Percentiles rank a stretch among this genome's conserved stretches.
Evolutionary conservation across 305 asterid genomes (phyloP).

Genomic region (Fraxinus sp.): DNA sequence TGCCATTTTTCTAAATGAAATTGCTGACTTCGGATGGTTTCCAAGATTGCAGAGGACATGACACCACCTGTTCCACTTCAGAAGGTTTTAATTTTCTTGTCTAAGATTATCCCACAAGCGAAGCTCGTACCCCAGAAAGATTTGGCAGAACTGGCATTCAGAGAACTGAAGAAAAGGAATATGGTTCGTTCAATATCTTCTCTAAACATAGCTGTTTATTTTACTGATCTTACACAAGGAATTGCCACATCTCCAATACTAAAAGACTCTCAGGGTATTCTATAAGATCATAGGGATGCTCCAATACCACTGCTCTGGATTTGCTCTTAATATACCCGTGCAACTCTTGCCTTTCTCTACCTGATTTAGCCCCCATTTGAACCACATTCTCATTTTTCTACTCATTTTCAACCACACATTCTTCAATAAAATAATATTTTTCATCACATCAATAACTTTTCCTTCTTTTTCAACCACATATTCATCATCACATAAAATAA

Average conservation of each 20-base stretch:
- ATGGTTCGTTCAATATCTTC: conserved; percentile 41
- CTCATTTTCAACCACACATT: no score
- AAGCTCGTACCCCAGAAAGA: conserved; percentile 90
- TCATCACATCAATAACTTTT: no score
- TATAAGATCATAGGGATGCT: background rate
- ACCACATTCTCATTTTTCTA: no score
- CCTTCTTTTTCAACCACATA: no score
- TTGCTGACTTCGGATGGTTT: conserved; percentile 26
- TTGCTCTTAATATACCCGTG: background rate
- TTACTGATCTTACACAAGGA: background rate
- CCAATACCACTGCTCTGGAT: background rate
- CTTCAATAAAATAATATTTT: no score
- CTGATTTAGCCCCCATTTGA: no score
- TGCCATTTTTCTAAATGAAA: background rate
- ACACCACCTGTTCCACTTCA: conserved; percentile 73
- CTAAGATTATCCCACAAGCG: conserved; percentile 73
- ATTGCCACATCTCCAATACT: background rate
- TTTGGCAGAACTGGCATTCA: conserved; percentile 76
- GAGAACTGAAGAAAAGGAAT: conserved; percentile 61
- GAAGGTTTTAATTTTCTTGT: conserved; percentile 59
- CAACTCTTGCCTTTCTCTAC: background rate
- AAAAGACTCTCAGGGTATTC: background rate
- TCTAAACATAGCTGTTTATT: background rate
- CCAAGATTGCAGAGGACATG: conserved; percentile 87
- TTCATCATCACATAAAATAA: no score